Evolutionary conservation across 352 stramenopile species (phyloP), one percentile per base, ranked within the genome.

Genomic region (Phytophthora sp.): DNA sequence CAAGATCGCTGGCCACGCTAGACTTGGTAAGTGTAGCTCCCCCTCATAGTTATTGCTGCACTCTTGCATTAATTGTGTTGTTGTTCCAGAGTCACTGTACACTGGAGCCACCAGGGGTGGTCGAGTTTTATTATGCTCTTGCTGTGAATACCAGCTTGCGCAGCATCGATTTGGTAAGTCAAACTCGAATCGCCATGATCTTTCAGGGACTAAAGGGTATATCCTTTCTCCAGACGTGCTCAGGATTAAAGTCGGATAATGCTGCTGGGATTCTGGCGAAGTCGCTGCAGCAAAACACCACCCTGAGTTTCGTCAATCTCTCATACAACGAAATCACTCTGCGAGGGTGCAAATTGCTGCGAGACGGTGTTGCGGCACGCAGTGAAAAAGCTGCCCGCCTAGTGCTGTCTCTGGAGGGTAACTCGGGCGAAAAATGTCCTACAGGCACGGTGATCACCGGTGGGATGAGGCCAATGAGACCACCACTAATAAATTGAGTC

Each of bases 281-380:
- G 31, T 69, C 74, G 11, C 28, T 93, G 1, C 67, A 72, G 18
- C 30, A 72, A 43, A 86, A 91, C 39, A 45, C 30, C 1, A 54
- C 69, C 38, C 69, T 93, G 28, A 64, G 44, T 5, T 71, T 76
- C 28, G 48, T 92, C 41, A 79, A 93, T 58, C 62, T 91, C 15
- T 76, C 77, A 17, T 91, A 93, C 79, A 93, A 93, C 50, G 80
- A 87, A 54, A 84, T 93, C 63, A 93, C 84, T 2, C 57, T 93
- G 21, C 82, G 81, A 9, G 82, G 84, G 2, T 91, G 82, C 62
- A 93, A 93, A 42, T 31, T 84, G 23, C 73, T 93, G 15, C 77
- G 77, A 46, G 82, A 93, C 41, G 80, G 74, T 5, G 66, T 72
- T 27, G 50, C 56, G 18, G 46, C 50, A 44, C 55, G 65, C 18